Evolutionary conservation across 2,329 filamentous ascomycete genomes (phyloP).

Genomic region (Neopestalotiopsis clavispora): DNA sequence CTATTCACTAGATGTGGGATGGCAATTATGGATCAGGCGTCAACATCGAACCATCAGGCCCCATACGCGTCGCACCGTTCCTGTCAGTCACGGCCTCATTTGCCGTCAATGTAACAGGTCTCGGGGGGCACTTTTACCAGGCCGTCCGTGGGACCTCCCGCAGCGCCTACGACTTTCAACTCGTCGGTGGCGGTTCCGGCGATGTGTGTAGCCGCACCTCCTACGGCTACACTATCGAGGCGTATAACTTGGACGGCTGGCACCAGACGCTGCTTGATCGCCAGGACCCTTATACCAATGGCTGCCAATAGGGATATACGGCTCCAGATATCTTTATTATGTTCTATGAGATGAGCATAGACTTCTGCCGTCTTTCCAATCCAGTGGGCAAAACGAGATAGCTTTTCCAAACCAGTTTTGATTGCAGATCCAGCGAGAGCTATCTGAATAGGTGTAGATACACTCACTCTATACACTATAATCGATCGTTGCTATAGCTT

Average conservation of each 20-base stretch:
- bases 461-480: too few relatives aligned
- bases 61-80: not conserved
- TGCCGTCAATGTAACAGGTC: not conserved
- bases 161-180: slow-evolving; percentile 1
- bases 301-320: slow-evolving; percentile 27
- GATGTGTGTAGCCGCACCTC: not conserved
- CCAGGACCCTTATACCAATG: slow-evolving; percentile 31
- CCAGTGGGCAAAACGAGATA: too few relatives aligned
- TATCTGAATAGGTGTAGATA: too few relatives aligned
- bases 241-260: slow-evolving; percentile 33
- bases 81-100: not conserved
- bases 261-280: slow-evolving; percentile 29
- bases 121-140: not conserved
- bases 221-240: slow-evolving; percentile 30
- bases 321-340: not conserved
- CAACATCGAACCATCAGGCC: not conserved
- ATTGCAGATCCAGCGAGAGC: too few relatives aligned
- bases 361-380: too few relatives aligned
- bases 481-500: too few relatives aligned
- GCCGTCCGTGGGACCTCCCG: not conserved
- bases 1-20: not conserved
- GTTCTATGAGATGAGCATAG: too few relatives aligned
- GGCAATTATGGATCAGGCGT: not conserved
- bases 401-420: too few relatives aligned
- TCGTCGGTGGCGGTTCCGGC: not conserved